These are phyloP conservation scores for Thraustochytrium sp. DNA, from an alignment of 352 stramenopile species.

Conservation along the genomic window DNA sequence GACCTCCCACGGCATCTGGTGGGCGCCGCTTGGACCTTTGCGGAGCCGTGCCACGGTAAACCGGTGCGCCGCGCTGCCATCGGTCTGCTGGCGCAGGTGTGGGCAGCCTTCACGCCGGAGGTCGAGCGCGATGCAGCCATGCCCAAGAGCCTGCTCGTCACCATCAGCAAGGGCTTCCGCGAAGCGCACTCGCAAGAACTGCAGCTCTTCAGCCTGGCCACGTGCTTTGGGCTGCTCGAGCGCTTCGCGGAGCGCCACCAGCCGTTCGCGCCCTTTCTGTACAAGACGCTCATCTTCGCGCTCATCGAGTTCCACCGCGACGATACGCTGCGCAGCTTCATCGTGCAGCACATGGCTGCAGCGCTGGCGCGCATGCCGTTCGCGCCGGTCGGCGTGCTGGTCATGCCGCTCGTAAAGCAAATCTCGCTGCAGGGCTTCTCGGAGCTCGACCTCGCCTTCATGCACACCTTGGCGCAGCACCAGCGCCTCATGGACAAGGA, in stretches of 20 bases:
- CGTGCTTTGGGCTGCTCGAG: not conserved
- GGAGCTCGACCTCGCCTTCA: constrained; percentile 1
- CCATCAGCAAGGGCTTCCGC: constrained; percentile 18
- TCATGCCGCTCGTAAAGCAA: constrained; percentile 20
- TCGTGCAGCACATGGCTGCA: not conserved
- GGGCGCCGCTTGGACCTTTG: not conserved
- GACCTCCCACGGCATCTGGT: not conserved
- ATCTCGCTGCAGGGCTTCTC: constrained; percentile 31
- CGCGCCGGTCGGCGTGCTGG: constrained; percentile 14
- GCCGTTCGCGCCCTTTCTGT: constrained; percentile 30
- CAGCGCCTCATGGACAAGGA: constrained; percentile 23
- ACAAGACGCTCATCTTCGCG: constrained; percentile 40
- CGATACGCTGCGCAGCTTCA: not conserved
- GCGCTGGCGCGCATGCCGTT: constrained; percentile 1
- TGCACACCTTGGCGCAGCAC: constrained; percentile 10
- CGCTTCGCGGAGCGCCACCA: constrained; percentile 8
- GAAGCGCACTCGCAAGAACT: not conserved
- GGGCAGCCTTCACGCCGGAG: not conserved
- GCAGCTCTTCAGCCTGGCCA: not conserved
- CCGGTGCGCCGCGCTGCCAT: not conserved
- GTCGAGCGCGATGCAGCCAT: constrained; percentile 20
- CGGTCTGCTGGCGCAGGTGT: not conserved
- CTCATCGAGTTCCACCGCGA: constrained; percentile 29
- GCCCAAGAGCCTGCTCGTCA: constrained; percentile 1
- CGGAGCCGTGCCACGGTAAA: not conserved